These are phyloP conservation scores for Ceratopteris richardii DNA, from an alignment of 75 land plant species.

Conservation along the genomic window DNA sequence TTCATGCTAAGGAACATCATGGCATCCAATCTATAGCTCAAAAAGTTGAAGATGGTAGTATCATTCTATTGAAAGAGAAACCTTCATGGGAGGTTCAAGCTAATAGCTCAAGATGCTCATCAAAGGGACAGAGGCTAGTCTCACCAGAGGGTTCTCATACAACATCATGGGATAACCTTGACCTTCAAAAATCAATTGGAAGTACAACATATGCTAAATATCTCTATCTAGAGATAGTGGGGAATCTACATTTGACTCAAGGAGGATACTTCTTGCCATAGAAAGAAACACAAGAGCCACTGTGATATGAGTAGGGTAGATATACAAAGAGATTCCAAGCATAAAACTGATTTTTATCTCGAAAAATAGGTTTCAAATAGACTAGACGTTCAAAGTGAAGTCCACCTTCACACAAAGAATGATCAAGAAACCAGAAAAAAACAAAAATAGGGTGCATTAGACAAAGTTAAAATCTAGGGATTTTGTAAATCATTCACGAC, in stretches of 20 bases:
- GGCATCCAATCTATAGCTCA: background rate
- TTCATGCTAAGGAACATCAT: no score
- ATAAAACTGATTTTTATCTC: background rate
- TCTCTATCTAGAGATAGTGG: background rate
- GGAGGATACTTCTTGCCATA: background rate
- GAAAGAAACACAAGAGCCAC: background rate
- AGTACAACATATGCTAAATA: background rate
- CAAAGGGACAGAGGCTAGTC: conserved; percentile 4
- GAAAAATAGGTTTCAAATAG: background rate
- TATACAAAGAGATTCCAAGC: background rate
- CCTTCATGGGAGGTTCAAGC: background rate
- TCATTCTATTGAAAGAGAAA: no score
- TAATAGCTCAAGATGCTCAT: background rate
- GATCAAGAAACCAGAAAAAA: background rate
- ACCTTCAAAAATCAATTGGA: background rate
- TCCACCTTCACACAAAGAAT: background rate
- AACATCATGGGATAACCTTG: conserved; percentile 3
- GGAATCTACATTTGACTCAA: background rate
- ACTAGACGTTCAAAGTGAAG: background rate
- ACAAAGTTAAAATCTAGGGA: background rate
- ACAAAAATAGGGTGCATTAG: background rate
- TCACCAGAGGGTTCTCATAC: conserved; percentile 5
- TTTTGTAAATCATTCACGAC: background rate
- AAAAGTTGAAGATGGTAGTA: background rate
- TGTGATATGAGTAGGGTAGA: background rate